These are phyloP conservation scores for Talaromyces proteolyticus DNA, from an alignment of 495 filamentous ascomycete species.

Conservation along the genomic window DNA sequence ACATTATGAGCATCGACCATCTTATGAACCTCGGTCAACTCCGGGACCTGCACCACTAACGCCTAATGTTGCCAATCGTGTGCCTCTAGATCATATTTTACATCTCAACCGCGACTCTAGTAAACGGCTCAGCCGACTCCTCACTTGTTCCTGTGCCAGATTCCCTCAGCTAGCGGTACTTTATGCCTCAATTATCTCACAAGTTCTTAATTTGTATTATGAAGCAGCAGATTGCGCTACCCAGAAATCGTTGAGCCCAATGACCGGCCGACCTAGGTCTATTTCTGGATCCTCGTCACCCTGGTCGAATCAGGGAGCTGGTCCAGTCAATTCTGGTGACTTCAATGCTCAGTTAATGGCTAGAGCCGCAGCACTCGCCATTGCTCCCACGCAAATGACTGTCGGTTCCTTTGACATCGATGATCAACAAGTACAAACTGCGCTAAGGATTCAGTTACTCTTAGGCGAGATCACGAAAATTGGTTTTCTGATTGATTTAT, in stretches of 20 bases:
- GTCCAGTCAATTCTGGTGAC: slow-evolving; percentile 26
- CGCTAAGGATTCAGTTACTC: slow-evolving; percentile 14
- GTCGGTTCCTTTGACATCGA: slow-evolving; percentile 14
- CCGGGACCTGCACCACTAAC: slow-evolving; percentile 1
- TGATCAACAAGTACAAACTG: slow-evolving; percentile 13
- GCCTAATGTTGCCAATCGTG: slow-evolving; percentile 1
- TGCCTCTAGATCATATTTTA: slow-evolving; percentile 22
- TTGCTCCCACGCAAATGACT: slow-evolving; percentile 11
- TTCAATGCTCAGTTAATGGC: slow-evolving; percentile 18
- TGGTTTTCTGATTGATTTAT: slow-evolving; percentile 8
- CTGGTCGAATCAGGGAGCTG: too few species aligned
- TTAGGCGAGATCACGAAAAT: slow-evolving; percentile 12
- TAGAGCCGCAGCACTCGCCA: slow-evolving; percentile 11
- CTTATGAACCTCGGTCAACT: too few species aligned
- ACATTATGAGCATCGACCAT: too few species aligned
- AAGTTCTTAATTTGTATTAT: too few species aligned
- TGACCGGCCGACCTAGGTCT: too few species aligned
- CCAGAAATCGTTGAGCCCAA: too few species aligned
- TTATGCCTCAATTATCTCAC: slow-evolving; percentile 26
- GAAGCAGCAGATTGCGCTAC: too few species aligned
- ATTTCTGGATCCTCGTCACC: too few species aligned
- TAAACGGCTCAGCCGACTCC: slow-evolving; percentile 18
- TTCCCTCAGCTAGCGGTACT: slow-evolving; percentile 18
- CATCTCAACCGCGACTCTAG: slow-evolving; percentile 21
- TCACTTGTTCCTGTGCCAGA: slow-evolving; percentile 21